phyloP scores from a whole-genome alignment of 176 grass and related monocot species.

The Cenchrus americanus region DNA sequence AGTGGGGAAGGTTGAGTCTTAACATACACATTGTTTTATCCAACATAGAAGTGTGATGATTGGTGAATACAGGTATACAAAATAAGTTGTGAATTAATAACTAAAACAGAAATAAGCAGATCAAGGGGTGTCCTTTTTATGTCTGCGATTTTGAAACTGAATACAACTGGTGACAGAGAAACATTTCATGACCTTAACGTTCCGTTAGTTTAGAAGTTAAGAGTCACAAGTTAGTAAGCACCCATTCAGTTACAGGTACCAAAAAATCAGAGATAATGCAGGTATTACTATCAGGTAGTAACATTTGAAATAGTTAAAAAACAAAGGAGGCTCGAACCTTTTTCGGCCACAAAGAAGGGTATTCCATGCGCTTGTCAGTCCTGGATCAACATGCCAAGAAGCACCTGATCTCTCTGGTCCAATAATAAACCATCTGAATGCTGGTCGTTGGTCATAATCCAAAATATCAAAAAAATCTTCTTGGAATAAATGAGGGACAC shows the following conservation, averaged over 20 bases:
- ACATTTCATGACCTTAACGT: constrained; percentile 22
- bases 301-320: background rate
- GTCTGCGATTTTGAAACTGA: background rate
- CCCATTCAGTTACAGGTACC: constrained; percentile 13
- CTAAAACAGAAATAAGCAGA: background rate
- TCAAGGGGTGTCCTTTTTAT: background rate
- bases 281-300: constrained; percentile 4
- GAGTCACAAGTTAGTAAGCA: background rate
- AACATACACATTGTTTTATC: constrained; percentile 29
- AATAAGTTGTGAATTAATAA: background rate
- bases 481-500: constrained; percentile 81
- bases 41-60: background rate
- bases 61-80: background rate
- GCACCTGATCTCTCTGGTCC: constrained; percentile 97
- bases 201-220: constrained; percentile 11
- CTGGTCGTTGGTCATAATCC: constrained; percentile 77
- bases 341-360: constrained; percentile 93
- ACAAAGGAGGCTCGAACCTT: constrained; percentile 56
- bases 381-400: constrained; percentile 99
- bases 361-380: constrained; percentile 93
- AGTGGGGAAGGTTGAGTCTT: background rate
- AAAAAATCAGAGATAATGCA: background rate
- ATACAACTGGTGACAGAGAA: background rate
- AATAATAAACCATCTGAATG: constrained; percentile 97
- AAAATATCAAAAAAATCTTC: constrained; percentile 90